Evolutionary conservation across 768 basidiomycete genomes (phyloP).

Genomic region (Galerina sulciceps): DNA sequence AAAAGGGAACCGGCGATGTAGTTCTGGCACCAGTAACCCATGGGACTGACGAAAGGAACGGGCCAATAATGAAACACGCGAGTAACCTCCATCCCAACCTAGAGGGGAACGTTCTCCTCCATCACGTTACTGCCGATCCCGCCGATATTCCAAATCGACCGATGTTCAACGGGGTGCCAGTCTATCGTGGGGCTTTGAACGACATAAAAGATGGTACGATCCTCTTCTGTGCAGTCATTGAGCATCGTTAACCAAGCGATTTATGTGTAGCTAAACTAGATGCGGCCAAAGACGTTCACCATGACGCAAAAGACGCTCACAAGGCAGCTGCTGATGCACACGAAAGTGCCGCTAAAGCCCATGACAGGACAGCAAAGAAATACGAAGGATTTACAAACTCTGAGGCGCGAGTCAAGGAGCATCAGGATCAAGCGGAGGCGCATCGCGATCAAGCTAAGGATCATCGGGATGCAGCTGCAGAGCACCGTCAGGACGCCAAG

Average conservation of each 20-base stretch:
- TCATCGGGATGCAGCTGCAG: not conserved
- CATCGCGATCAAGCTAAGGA: not conserved
- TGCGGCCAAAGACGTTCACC: not conserved
- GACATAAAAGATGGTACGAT: not conserved
- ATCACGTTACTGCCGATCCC: not conserved
- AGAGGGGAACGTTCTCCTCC: not conserved
- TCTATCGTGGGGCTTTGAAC: not conserved
- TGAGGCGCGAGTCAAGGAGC: not conserved
- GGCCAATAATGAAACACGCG: not conserved
- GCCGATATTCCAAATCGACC: not conserved
- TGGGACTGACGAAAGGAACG: not conserved
- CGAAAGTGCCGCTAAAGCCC: not conserved
- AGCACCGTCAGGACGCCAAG: not conserved
- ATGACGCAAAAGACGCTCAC: not conserved
- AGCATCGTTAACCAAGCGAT: not conserved
- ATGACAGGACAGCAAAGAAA: not conserved
- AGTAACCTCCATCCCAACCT: not conserved
- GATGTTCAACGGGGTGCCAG: not conserved
- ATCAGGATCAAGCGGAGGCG: not conserved
- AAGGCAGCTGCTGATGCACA: not conserved
- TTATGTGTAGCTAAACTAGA: not conserved
- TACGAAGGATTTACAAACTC: not conserved
- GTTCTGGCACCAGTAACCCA: not conserved
- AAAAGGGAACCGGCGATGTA: not conserved
- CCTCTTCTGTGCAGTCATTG: not conserved